A percentile compares a stretch with the other conserved stretches of the same genome.
Evolutionary conservation across 805 yeast genomes (phyloP).

Genomic region (Nakazawaea pomicola): DNA sequence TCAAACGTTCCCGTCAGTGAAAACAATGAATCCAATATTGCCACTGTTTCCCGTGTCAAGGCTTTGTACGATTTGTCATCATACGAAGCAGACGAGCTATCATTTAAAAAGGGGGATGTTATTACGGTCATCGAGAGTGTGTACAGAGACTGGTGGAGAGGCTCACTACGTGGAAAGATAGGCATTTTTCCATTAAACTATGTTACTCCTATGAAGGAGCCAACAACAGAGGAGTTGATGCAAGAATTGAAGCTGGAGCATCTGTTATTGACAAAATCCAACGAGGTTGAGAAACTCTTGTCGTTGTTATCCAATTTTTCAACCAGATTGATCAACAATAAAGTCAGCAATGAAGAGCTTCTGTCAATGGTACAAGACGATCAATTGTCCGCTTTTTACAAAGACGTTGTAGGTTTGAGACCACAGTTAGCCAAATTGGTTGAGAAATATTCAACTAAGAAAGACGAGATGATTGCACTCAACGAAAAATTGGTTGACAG

Average conservation of each 20-base stretch:
- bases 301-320: slow-evolving; percentile 40
- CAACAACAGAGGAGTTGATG: slow-evolving; percentile 53
- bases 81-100: slow-evolving; percentile 79
- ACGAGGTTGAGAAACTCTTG: slow-evolving; percentile 66
- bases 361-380: slow-evolving; percentile 45
- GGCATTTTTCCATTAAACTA: slow-evolving; percentile 94
- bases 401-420: slow-evolving; percentile 65
- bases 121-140: slow-evolving; percentile 84
- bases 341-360: slow-evolving; percentile 27
- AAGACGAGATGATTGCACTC: slow-evolving; percentile 70
- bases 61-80: slow-evolving; percentile 82
- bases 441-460: slow-evolving; percentile 70
- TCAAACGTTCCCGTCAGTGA: slow-evolving; percentile 16
- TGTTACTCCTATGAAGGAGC: slow-evolving; percentile 72
- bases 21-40: slow-evolving; percentile 19
- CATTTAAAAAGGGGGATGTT: slow-evolving; percentile 82
- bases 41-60: slow-evolving; percentile 58
- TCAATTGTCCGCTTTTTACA: slow-evolving; percentile 64
- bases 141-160: slow-evolving; percentile 95
- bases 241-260: slow-evolving; percentile 47
- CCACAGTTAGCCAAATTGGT: slow-evolving; percentile 70
- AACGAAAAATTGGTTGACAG: slow-evolving; percentile 70
- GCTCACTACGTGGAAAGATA: slow-evolving; percentile 69
- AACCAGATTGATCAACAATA: slow-evolving; percentile 30
- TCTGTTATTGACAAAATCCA: slow-evolving; percentile 45